A percentile compares a stretch with the other conserved stretches of the same genome.
phyloP scores from a whole-genome alignment of 108 stramenopile species.

The Chaetoceros tenuissimus region DNA sequence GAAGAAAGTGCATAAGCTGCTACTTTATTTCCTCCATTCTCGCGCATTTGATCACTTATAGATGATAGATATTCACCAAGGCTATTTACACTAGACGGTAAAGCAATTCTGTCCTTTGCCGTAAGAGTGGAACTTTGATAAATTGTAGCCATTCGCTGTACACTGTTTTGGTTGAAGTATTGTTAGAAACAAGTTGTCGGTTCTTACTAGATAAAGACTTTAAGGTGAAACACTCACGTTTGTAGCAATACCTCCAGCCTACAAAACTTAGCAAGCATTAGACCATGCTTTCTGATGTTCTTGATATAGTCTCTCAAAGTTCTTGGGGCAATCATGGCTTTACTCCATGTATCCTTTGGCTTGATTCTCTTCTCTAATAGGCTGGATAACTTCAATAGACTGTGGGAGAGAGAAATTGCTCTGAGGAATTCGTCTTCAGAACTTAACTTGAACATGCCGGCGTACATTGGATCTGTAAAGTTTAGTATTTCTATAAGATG shows the following conservation, averaged over 20 bases:
- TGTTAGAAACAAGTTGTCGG: constrained; percentile 2
- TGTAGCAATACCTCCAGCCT: constrained; percentile 71
- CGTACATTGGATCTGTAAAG: constrained; percentile 46
- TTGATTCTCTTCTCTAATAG: constrained; percentile 65
- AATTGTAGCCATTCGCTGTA: constrained; percentile 67
- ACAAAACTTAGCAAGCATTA: constrained; percentile 81
- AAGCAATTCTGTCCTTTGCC: constrained; percentile 73
- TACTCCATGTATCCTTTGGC: constrained; percentile 38
- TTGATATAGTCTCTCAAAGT: constrained; percentile 74
- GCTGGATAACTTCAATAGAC: constrained; percentile 62
- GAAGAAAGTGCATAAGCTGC: constrained; percentile 77
- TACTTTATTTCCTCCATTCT: constrained; percentile 78
- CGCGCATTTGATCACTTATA: constrained; percentile 71
- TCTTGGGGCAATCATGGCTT: constrained; percentile 49
- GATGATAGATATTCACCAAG: constrained; percentile 77
- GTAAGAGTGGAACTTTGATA: constrained; percentile 72
- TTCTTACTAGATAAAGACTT: neutral
- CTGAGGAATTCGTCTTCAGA: constrained; percentile 73
- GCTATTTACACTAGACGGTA: constrained; percentile 79
- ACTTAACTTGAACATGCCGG: constrained; percentile 39
- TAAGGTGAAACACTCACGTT: constrained; percentile 20
- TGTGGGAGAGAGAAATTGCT: constrained; percentile 61
- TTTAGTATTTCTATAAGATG: constrained; percentile 49
- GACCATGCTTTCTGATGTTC: constrained; percentile 60
- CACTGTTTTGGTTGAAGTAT: constrained; percentile 9